Evolutionary conservation across 331 rosid species (phyloP).

Genomic region (Quercus lobata): DNA sequence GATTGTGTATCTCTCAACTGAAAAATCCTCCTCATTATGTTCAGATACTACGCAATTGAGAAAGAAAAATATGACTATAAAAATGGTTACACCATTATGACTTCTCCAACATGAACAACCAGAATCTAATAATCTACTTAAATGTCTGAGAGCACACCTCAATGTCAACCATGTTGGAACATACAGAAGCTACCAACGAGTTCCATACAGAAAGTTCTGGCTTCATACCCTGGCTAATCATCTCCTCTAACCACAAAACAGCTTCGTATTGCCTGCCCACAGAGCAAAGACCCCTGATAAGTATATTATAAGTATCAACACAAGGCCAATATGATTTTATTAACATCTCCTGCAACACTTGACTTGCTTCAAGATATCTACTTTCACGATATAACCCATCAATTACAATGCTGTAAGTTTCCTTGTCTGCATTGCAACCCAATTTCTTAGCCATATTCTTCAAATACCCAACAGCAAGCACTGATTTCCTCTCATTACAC

Average conservation of each 20-base stretch:
- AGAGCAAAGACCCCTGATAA: constrained; percentile 50
- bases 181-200: constrained; percentile 49
- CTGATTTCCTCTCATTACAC: constrained; percentile 33
- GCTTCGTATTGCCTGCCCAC: constrained; percentile 63
- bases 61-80: too few relatives aligned
- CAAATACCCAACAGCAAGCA: constrained; percentile 39
- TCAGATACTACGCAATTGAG: too few relatives aligned
- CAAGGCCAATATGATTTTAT: constrained; percentile 62
- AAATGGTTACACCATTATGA: too few relatives aligned
- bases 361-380: constrained; percentile 52
- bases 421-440: constrained; percentile 42
- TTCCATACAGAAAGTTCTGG: constrained; percentile 55
- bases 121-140: too few relatives aligned
- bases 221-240: constrained; percentile 56
- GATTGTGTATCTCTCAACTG: too few relatives aligned
- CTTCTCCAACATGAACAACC: too few relatives aligned
- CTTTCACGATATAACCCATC: constrained; percentile 54
- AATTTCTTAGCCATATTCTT: constrained; percentile 53
- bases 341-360: constrained; percentile 61
- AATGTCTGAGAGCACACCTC: too few relatives aligned
- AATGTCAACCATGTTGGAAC: constrained; percentile 20
- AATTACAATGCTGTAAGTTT: constrained; percentile 40
- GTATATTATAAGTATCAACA: constrained; percentile 19
- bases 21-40: too few relatives aligned
- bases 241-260: constrained; percentile 74